Evolutionary conservation across 768 basidiomycete species (phyloP).

Genomic region (Pleurotus giganteus): DNA sequence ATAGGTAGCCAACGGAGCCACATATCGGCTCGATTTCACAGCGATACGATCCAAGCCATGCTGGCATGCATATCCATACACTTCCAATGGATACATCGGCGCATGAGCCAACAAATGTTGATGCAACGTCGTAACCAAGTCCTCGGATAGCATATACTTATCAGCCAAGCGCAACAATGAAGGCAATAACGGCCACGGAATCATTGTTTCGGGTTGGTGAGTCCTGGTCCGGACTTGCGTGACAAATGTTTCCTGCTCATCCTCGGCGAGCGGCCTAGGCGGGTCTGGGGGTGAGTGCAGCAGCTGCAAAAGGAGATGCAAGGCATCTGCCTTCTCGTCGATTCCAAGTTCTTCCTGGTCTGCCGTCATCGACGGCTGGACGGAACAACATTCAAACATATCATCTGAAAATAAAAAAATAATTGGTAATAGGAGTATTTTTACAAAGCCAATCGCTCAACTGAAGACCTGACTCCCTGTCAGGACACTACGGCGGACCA

Average conservation of each 20-base stretch:
- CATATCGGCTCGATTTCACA: conserved; percentile 54
- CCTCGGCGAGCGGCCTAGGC: conserved; percentile 30
- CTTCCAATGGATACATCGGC: conserved; percentile 46
- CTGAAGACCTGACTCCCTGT: conserved; percentile 62
- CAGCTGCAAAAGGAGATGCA: conserved; percentile 53
- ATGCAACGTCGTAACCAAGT: conserved; percentile 40
- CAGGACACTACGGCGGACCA: conserved; percentile 48
- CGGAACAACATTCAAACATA: conserved; percentile 61
- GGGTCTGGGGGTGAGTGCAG: conserved; percentile 53
- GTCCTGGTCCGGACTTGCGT: conserved; percentile 25
- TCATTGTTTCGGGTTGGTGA: conserved; percentile 44
- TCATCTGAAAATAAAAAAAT: conserved; percentile 48
- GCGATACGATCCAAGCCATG: conserved; percentile 47
- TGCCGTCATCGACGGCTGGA: conserved; percentile 17
- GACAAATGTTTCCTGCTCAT: conserved; percentile 27
- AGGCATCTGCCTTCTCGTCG: conserved; percentile 46
- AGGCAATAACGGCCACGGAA: conserved; percentile 65
- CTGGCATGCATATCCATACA: conserved; percentile 55
- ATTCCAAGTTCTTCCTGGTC: conserved; percentile 45
- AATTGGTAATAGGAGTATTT: too few species aligned
- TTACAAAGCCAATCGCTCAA: too few species aligned
- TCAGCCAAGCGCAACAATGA: conserved; percentile 57
- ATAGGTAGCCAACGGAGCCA: conserved; percentile 57
- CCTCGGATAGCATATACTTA: conserved; percentile 58
- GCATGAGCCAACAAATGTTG: conserved; percentile 57